These are phyloP conservation scores for Hirsutella minnesotensis DNA, from an alignment of 2,329 filamentous ascomycete species.

Conservation along the genomic window DNA sequence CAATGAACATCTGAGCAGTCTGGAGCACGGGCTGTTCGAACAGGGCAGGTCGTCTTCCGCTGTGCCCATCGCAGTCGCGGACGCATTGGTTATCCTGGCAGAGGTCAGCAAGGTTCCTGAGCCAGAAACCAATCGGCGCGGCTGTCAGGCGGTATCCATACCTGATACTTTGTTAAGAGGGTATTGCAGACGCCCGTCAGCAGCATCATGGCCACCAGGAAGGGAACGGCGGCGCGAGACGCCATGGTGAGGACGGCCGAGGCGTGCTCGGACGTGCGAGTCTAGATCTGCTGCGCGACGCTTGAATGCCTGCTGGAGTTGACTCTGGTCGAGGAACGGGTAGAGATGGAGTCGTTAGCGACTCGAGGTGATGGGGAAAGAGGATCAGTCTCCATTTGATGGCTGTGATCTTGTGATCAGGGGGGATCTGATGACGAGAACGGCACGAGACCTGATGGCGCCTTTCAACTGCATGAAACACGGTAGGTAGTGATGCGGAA, in stretches of 20 bases:
- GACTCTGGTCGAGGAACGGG: neutral
- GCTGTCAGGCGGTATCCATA: slow-evolving; percentile 20
- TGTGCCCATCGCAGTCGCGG: slow-evolving; percentile 64
- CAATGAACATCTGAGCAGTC: slow-evolving; percentile 95
- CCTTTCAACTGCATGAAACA: too few species aligned
- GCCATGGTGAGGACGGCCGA: slow-evolving; percentile 42
- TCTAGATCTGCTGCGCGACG: too few species aligned
- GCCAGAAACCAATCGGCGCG: neutral
- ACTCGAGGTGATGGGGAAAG: neutral
- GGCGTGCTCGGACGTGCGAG: too few species aligned
- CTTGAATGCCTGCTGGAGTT: too few species aligned
- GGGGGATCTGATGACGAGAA: neutral
- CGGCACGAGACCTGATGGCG: neutral
- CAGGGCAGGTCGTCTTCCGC: slow-evolving; percentile 52
- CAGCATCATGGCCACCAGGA: slow-evolving; percentile 93
- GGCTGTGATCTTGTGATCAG: neutral
- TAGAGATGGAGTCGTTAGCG: too few species aligned
- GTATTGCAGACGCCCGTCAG: slow-evolving; percentile 95
- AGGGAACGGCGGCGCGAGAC: slow-evolving; percentile 58
- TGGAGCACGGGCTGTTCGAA: slow-evolving; percentile 97
- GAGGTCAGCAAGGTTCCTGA: neutral
- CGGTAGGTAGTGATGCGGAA: too few species aligned
- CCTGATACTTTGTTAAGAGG: slow-evolving; percentile 91
- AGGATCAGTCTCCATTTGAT: too few species aligned
- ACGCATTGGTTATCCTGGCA: slow-evolving; percentile 90